phyloP scores from a whole-genome alignment of 202 grass and related monocot species.

The Brachypodium distachyon region DNA sequence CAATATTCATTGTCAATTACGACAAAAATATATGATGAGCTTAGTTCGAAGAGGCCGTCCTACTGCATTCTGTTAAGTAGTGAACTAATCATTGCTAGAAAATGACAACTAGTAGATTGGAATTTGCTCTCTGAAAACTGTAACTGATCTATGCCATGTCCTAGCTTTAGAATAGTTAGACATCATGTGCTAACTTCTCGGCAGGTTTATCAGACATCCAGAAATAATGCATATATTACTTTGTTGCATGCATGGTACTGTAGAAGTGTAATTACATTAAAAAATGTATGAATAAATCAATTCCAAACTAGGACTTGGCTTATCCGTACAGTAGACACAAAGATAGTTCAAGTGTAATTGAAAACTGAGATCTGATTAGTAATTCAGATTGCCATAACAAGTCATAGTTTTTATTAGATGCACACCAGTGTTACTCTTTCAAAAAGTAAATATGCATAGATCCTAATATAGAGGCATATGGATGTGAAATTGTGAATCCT shows the following conservation, averaged over 20 bases:
- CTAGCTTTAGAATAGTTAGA: background rate
- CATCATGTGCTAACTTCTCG: background rate
- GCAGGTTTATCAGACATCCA: background rate
- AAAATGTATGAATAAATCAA: background rate
- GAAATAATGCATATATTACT: background rate
- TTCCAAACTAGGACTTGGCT: background rate
- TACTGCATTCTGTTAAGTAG: background rate
- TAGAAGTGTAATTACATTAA: background rate
- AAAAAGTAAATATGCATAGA: background rate
- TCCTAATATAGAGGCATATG: background rate
- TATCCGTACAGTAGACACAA: background rate
- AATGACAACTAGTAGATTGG: background rate
- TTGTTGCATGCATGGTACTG: background rate
- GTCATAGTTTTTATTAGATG: background rate
- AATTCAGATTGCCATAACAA: constrained; percentile 11
- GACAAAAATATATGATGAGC: background rate
- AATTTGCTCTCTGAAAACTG: background rate
- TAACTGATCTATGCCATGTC: background rate
- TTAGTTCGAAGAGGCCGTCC: background rate
- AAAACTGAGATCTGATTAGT: background rate
- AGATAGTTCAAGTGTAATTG: background rate
- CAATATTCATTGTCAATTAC: background rate
- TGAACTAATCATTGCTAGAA: background rate
- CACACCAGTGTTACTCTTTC: background rate
- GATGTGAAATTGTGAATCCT: background rate